phyloP scores from a whole-genome alignment of 2,329 filamentous ascomycete species.

The Penicillium fuscoglaucum region DNA sequence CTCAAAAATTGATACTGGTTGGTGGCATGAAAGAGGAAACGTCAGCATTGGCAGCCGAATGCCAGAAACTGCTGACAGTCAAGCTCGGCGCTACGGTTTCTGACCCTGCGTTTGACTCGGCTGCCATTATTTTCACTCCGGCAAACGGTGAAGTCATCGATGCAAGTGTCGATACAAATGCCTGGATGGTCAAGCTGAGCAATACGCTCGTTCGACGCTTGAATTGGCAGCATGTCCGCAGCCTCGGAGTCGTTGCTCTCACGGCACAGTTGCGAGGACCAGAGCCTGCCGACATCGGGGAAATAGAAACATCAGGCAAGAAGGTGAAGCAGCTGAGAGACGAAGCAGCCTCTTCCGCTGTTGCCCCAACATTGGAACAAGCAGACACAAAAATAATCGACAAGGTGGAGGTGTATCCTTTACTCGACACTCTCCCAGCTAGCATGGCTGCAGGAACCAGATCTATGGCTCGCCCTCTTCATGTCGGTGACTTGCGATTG shows the following conservation, averaged over 20 bases:
- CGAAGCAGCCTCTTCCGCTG: conserved; percentile 40
- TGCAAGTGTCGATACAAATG: conserved; percentile 95
- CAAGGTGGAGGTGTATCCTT: conserved; percentile 44
- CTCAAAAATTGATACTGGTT: conserved; percentile 90
- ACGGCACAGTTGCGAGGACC: conserved; percentile 68
- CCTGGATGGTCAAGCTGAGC: conserved; percentile 91
- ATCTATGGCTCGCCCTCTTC: conserved; percentile 79
- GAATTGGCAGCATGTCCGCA: conserved; percentile 92
- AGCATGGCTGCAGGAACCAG: conserved; percentile 70
- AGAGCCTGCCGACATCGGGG: conserved; percentile 34
- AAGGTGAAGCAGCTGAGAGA: conserved; percentile 54
- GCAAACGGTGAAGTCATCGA: conserved; percentile 71
- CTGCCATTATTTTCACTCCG: conserved; percentile 77
- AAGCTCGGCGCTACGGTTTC: conserved; percentile 38
- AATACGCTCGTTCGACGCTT: conserved; percentile 80
- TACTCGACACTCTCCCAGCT: conserved; percentile 60
- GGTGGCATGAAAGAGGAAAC: conserved; percentile 80
- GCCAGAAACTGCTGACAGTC: conserved; percentile 63
- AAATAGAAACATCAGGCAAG: conserved; percentile 47
- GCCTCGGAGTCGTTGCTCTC: conserved; percentile 87
- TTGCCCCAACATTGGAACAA: conserved; percentile 22
- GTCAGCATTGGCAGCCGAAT: conserved; percentile 72
- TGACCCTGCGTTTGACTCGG: conserved; percentile 48
- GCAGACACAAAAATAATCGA: conserved; percentile 17
- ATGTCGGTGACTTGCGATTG: conserved; percentile 88